Base-by-base conservation (phyloP, 2,329 filamentous ascomycete species). In the Xylariaceae sp. region DNA sequence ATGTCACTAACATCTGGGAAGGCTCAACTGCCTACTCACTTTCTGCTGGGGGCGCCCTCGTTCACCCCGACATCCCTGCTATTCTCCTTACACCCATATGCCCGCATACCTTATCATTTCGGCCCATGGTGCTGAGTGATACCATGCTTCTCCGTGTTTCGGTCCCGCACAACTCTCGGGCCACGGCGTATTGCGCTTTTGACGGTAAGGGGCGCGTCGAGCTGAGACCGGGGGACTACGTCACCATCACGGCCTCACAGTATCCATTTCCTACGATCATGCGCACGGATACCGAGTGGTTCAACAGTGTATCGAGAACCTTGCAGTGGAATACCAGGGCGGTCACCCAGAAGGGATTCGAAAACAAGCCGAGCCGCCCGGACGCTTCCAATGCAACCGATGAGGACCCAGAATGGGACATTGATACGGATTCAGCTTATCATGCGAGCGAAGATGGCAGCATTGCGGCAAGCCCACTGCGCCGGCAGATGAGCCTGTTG, bases 241-340 rank as follows among this genome's bases (percentile, higher is more conserved):
- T 99, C 69, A 96, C 92, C 57, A 94, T 99, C 65, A 90, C 92
- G 41, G 94, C 94, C 3, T 95, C 89, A 32, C 91, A 95, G 69
- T 99, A 96, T 67, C 94, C 94, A 0, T 97, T 99, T 75, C 94
- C 94, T 2, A 97, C 94, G 1, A 92, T 99, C 43, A 89, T 95
- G 55, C 88, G 90, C 60, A 89, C 87, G 60, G 86, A 86, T 58
- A 88, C 87, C 1, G 94, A 99, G 71, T 99, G 94, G 94, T 96
- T 99, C 68, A 89, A 96, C 71, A 95, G 89, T 66, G 90, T 99
- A 47, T 90, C 89, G 51, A 84, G 92, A 57, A 96, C 92, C 3
- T 78, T 99, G 56, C 82, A 91, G 59, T 99, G 94, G 94, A 99
- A 99, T 73, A 92, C 88, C 30, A 82, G 94, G 45, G 91, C 91